phyloP scores from a whole-genome alignment of 352 stramenopile species.

The Phytophthora pluvialis region DNA sequence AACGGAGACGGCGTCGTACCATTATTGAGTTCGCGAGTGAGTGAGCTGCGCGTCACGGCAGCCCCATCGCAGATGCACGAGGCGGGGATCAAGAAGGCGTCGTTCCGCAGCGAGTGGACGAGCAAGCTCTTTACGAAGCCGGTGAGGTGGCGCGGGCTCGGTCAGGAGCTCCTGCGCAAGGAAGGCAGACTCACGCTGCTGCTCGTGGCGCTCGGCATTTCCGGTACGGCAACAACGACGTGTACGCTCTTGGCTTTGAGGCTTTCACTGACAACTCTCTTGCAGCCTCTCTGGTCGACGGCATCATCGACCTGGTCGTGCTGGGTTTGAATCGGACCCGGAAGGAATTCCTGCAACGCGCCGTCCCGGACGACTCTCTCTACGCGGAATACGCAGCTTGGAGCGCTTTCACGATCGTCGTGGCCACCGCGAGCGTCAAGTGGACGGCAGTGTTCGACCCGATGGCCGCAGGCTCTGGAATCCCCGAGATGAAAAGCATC shows the following conservation, averaged over 20 bases:
- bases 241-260: no score
- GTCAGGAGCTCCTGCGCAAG: constrained; percentile 53
- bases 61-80: neutral
- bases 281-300: constrained; percentile 63
- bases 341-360: constrained; percentile 15
- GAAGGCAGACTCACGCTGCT: constrained; percentile 62
- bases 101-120: constrained; percentile 46
- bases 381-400: constrained; percentile 36
- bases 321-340: constrained; percentile 41
- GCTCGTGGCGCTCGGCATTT: constrained; percentile 56
- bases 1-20: no score
- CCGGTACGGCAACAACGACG: constrained; percentile 34
- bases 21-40: no score
- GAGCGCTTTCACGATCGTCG: constrained; percentile 41
- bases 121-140: constrained; percentile 46
- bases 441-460: constrained; percentile 57
- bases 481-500: constrained; percentile 84
- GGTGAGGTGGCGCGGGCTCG: constrained; percentile 35
- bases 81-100: constrained; percentile 14
- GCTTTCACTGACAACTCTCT: neutral
- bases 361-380: constrained; percentile 22
- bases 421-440: constrained; percentile 42
- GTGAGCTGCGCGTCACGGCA: neutral
- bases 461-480: constrained; percentile 63
- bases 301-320: constrained; percentile 36